Conservation (phyloP, 129 eudicot species). For the Helianthus annuus region HanXRQr2.0-SUNRISE NC_035434.2:129508837-129509336, state of each 20-base stretch:
- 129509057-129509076: constrained; percentile 74
- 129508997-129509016: constrained; percentile 76
- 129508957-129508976: constrained; percentile 78
- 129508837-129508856: constrained; percentile 64
- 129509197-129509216: no score
- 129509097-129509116: constrained; percentile 75
- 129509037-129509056: constrained; percentile 38
- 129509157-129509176: no score
- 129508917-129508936: constrained; percentile 51
- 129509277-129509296: no score
- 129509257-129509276: no score
- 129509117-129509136: constrained; percentile 36
- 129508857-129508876: constrained; percentile 3
- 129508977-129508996: constrained; percentile 91
- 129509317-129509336: no score
- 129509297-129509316: no score
- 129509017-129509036: constrained; percentile 43
- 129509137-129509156: neutral
- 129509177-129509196: no score
- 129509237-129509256: no score
- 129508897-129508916: neutral
- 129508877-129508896: neutral
- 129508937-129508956: constrained; percentile 69
- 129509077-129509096: constrained; percentile 82
- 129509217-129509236: no score